Evolutionary conservation across 2,329 filamentous ascomycete species (phyloP).

Genomic region (Ciborinia camelliae): DNA sequence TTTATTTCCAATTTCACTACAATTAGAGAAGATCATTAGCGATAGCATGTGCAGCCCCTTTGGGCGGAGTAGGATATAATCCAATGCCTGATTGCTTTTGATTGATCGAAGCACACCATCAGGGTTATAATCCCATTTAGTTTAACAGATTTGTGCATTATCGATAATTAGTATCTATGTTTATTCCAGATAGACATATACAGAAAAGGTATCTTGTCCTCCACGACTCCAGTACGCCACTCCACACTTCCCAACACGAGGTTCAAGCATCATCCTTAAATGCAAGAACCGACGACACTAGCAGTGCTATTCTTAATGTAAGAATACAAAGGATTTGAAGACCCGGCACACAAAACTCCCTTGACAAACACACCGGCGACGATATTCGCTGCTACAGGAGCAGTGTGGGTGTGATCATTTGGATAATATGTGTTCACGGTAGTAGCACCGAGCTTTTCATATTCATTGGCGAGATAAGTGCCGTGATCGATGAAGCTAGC

Average conservation of each 20-base stretch:
- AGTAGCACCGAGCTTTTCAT: conserved; percentile 45
- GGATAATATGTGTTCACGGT: conserved; percentile 52
- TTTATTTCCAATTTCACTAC: too few relatives aligned
- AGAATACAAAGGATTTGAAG: conserved; percentile 4
- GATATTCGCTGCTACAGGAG: conserved; percentile 49
- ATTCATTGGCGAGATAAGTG: conserved; percentile 50
- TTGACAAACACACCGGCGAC: conserved; percentile 39
- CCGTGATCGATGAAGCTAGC: conserved; percentile 57
- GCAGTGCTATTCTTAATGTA: not conserved
- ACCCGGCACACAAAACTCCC: not conserved
- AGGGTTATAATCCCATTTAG: too few relatives aligned
- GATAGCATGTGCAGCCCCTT: too few relatives aligned
- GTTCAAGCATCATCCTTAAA: not conserved
- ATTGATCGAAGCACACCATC: too few relatives aligned
- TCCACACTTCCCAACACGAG: not conserved
- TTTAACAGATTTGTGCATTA: too few relatives aligned
- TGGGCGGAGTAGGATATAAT: too few relatives aligned
- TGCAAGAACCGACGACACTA: not conserved
- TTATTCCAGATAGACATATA: not conserved
- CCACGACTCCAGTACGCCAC: not conserved
- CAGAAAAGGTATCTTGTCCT: not conserved
- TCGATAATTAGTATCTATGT: not conserved
- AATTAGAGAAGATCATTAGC: too few relatives aligned
- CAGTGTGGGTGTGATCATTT: conserved; percentile 59
- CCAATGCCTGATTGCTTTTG: too few relatives aligned